Evolutionary conservation across 768 basidiomycete genomes (phyloP).

Genomic region (Mycena olivaceomarginata): DNA sequence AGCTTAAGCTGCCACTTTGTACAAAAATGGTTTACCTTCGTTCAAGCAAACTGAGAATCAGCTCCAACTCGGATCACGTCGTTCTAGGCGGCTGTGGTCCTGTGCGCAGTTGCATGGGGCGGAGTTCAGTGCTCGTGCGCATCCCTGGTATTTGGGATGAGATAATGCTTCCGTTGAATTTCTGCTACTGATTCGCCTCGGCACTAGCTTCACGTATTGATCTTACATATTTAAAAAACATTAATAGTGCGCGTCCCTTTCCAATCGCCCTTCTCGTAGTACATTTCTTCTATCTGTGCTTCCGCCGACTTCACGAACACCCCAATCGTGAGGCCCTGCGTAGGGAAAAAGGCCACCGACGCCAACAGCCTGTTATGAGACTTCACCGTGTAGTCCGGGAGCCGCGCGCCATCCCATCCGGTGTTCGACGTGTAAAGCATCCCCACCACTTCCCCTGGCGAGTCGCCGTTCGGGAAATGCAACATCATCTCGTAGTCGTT

Average conservation of each 20-base stretch:
- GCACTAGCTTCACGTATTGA: background rate
- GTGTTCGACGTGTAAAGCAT: background rate
- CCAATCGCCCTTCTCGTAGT: background rate
- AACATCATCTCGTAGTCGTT: slow-evolving; percentile 5
- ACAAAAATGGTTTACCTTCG: too few species aligned
- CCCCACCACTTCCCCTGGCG: background rate
- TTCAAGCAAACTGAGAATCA: too few species aligned
- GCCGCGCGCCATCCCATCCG: slow-evolving; percentile 1
- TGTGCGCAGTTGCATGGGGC: background rate
- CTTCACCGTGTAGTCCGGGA: background rate
- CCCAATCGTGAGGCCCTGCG: background rate
- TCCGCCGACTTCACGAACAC: background rate
- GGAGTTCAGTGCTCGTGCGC: background rate
- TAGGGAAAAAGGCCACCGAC: background rate
- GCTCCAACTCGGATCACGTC: background rate
- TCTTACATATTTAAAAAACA: background rate
- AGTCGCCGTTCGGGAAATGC: background rate
- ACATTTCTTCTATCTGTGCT: background rate
- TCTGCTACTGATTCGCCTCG: background rate
- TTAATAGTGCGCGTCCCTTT: background rate
- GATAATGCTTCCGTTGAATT: background rate
- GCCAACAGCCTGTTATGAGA: background rate
- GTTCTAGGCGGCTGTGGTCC: background rate
- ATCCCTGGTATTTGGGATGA: background rate
- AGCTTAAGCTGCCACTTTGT: too few species aligned